Conservation (phyloP, 2,329 filamentous ascomycete genomes). For the Penicillium nordicum region DNA sequence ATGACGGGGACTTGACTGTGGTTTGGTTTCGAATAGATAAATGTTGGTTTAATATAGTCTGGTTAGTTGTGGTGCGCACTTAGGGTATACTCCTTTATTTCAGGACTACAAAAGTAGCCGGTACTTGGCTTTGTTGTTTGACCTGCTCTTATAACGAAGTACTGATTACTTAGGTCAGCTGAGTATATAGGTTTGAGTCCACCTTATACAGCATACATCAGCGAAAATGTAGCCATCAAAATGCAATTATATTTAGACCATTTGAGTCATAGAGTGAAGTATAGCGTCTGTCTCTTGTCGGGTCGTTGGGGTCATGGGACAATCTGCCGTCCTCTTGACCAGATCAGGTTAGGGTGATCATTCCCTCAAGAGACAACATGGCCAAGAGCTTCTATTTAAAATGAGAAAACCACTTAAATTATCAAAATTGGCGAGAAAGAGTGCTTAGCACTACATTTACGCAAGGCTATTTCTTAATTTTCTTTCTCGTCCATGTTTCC, state of each 20-base stretch:
- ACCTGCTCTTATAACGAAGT: neutral
- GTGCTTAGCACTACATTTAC: neutral
- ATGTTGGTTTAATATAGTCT: neutral
- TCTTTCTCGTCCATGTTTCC: neutral
- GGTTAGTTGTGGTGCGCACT: neutral
- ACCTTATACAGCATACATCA: no score
- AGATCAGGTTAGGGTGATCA: neutral
- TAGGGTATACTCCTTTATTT: neutral
- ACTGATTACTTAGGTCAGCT: neutral
- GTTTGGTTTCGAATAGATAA: neutral
- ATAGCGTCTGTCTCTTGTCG: neutral
- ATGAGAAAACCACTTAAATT: neutral
- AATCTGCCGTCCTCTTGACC: neutral
- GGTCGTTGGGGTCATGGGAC: slow-evolving; percentile 1
- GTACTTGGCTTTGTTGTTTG: no score
- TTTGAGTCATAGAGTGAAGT: neutral
- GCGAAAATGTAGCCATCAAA: no score
- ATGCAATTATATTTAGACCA: no score
- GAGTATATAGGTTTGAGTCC: neutral
- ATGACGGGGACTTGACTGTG: neutral
- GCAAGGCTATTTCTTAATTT: neutral
- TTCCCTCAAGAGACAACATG: neutral
- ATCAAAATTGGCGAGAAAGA: no score
- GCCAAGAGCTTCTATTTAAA: neutral
- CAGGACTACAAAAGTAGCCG: no score